Conservation (phyloP, 352 stramenopile species). For the Phytophthora sp. region DNA sequence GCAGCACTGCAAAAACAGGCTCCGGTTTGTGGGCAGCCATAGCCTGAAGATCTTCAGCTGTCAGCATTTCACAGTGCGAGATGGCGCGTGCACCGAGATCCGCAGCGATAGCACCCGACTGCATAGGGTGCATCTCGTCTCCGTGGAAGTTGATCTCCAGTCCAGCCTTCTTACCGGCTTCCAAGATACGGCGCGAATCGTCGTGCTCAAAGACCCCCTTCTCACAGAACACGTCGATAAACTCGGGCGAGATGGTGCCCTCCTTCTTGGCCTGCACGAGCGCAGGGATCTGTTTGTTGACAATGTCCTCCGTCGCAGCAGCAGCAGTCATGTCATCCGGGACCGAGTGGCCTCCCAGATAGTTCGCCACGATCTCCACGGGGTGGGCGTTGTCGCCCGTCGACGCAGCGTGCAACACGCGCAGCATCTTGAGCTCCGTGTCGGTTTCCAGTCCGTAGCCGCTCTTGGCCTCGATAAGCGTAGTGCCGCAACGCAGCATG, state of each 20-base stretch:
- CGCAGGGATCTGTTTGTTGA: constrained; percentile 77
- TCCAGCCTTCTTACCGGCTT: constrained; percentile 62
- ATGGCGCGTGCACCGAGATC: constrained; percentile 68
- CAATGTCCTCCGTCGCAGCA: constrained; percentile 70
- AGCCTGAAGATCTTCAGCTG: constrained; percentile 60
- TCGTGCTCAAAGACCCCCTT: constrained; percentile 86
- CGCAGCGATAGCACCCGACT: constrained; percentile 67
- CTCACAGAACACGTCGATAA: constrained; percentile 90
- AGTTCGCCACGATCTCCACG: constrained; percentile 83
- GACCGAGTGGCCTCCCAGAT: constrained; percentile 78
- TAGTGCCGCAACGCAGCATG: constrained; percentile 80
- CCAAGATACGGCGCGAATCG: constrained; percentile 76
- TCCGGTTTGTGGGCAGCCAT: constrained; percentile 63
- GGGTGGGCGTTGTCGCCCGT: constrained; percentile 50
- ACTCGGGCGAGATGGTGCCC: constrained; percentile 76
- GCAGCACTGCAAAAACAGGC: constrained; percentile 73
- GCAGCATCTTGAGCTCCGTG: constrained; percentile 87
- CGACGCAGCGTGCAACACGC: constrained; percentile 61
- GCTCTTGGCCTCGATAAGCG: constrained; percentile 83
- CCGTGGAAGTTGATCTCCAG: constrained; percentile 88
- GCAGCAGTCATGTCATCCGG: constrained; percentile 72
- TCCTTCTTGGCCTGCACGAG: constrained; percentile 71
- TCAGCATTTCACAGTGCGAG: constrained; percentile 83
- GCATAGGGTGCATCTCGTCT: constrained; percentile 79
- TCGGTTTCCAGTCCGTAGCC: constrained; percentile 85